Evolutionary conservation across 768 basidiomycete genomes (phyloP), one percentile per base, ranked within the genome.

Genomic region (Pleurotus salmoneostramineus): DNA sequence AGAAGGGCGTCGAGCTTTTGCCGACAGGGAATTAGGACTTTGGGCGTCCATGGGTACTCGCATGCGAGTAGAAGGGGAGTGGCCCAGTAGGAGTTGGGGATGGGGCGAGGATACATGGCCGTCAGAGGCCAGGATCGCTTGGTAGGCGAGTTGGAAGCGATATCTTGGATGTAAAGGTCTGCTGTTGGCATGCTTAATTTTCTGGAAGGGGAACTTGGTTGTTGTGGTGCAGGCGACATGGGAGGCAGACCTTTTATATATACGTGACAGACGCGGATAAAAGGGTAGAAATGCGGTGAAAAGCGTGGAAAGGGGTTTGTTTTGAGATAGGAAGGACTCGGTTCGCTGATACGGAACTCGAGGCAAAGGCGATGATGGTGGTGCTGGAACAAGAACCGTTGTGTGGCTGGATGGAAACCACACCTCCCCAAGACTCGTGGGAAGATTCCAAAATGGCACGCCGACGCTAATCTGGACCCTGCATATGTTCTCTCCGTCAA

Each of bases 11-110:
- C 88, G 61, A 92, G 80, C 65, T 92, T 91, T 60, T 88, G 86
- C 56, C 76, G 77, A 60, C 75, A 68, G 6, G 77, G 72, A 68
- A 80, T 75, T 11, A 55, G 40, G 14, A 55, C 52, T 59, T 77
- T 79, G 3, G 87, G 87, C 14, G 82, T 73, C 83, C 86, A 92
- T 1, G 89, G 89, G 69, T 91, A 91, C 66, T 92, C 90, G 80
- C 88, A 91, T 0, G 89, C 90, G 56, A 91, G 77, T 36, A 92
- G 79, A 8, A 77, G 71, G 0, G 84, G 78, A 0, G 88, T 90
- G 0, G 88, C 89, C 90, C 90, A 92, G 74, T 91, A 91, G 0
- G 87, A 89, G 71, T 92, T 92, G n/a, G 88, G 87, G 65, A 91
- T 84, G 32, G 89, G 89, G 0, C 86, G 83, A 3, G 74, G 65